These are phyloP conservation scores for Euclidium syriacum DNA, from an alignment of 345 rosid genomes.

Conservation along the genomic window DNA sequence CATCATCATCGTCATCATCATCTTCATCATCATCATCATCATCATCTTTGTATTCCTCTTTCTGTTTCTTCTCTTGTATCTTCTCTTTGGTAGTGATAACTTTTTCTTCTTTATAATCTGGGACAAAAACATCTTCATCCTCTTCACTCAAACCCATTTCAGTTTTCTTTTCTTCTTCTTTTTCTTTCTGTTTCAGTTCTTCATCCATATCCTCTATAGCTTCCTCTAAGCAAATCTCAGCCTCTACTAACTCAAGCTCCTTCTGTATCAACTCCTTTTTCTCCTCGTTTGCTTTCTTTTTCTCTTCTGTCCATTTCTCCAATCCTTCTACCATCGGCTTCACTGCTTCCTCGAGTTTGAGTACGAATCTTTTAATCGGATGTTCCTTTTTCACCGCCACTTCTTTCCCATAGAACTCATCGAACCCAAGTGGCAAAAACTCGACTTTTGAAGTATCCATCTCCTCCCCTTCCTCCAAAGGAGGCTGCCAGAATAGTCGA, in stretches of 20 bases:
- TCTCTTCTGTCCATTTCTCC: constrained; percentile 79
- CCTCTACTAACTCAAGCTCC: constrained; percentile 75
- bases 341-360: constrained; percentile 44
- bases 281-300: constrained; percentile 57
- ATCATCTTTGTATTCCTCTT: constrained; percentile 36
- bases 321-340: constrained; percentile 48
- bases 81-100: constrained; percentile 18
- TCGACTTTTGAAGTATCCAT: constrained; percentile 53
- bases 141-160: constrained; percentile 49
- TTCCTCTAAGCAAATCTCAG: constrained; percentile 85
- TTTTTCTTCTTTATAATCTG: constrained; percentile 35
- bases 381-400: constrained; percentile 38
- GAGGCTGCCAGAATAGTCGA: constrained; percentile 88
- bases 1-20: constrained; percentile 42
- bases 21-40: constrained; percentile 37
- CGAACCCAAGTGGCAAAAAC: constrained; percentile 87
- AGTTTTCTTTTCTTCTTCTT: constrained; percentile 55
- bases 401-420: constrained; percentile 75
- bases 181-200: constrained; percentile 52
- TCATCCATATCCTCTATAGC: constrained; percentile 86
- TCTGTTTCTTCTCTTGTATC: constrained; percentile 26
- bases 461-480: constrained; percentile 66
- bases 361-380: constrained; percentile 40
- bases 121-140: constrained; percentile 34
- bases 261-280: constrained; percentile 53